These are phyloP conservation scores for Teratosphaeria pseudoeucalypti DNA, from an alignment of 2,329 filamentous ascomycete genomes.

Conservation along the genomic window DNA sequence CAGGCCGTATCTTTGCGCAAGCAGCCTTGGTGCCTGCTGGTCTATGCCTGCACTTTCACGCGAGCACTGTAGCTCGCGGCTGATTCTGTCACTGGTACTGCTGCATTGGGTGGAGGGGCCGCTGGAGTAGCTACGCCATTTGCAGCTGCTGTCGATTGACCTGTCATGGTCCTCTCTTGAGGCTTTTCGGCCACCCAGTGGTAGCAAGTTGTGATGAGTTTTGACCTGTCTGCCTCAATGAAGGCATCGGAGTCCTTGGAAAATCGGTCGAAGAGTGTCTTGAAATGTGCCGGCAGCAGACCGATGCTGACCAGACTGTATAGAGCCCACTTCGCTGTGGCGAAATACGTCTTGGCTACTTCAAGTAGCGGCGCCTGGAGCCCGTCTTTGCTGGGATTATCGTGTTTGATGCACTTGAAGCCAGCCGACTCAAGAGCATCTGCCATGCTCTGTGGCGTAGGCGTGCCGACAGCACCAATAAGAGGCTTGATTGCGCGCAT, in stretches of 20 bases:
- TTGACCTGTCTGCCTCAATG: conserved; percentile 16
- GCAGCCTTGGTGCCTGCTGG: background rate
- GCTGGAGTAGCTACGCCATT: background rate
- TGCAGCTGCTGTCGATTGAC: background rate
- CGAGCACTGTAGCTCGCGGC: conserved; percentile 5
- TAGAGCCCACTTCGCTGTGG: conserved; percentile 6
- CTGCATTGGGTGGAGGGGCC: background rate
- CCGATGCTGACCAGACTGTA: conserved; percentile 13
- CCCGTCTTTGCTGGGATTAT: conserved; percentile 17
- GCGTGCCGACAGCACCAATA: conserved; percentile 21
- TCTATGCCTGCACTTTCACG: conserved; percentile 1
- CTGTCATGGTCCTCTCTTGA: background rate
- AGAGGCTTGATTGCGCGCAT: conserved; percentile 21
- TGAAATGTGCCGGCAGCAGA: conserved; percentile 19
- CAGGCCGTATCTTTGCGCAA: background rate
- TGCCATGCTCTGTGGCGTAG: conserved; percentile 16
- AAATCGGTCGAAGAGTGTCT: conserved; percentile 17
- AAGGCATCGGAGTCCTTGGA: conserved; percentile 20
- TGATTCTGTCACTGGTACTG: background rate
- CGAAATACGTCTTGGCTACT: conserved; percentile 17
- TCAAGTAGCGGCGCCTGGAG: conserved; percentile 20
- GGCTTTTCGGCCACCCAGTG: conserved; percentile 22
- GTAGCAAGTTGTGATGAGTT: conserved; percentile 19
- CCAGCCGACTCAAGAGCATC: conserved; percentile 14
- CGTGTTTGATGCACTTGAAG: conserved; percentile 13